Evolutionary conservation across 805 yeast genomes (phyloP), one percentile per base, ranked within the genome.

Genomic region (Candida hungchunana): DNA sequence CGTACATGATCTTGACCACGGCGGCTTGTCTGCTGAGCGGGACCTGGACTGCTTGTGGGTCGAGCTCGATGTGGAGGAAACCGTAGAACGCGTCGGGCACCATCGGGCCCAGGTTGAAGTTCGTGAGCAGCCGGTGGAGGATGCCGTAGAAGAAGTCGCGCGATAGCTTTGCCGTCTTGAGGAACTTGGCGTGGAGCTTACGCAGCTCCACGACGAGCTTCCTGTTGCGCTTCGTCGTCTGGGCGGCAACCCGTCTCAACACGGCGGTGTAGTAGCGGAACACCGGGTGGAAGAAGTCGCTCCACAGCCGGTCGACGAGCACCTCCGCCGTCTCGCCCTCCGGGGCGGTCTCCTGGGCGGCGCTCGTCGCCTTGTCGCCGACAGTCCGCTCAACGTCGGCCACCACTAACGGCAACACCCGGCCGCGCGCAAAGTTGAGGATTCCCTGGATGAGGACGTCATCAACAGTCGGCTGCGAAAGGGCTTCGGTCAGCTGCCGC

Each of bases 221-320:
- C 33, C 39, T 25, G 18, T 39, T 39, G 13, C 10, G 21, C 6
- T 24, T 15, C 17, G 22, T 24, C 3, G 24, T 18, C 8, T 15
- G 18, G 20, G 15, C 32, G 6, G 19, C 26, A 17, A 51, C 22
- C 1, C 32, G 26, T 8, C 39, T 40, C 24, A 34, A 46, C 21
- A 39, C 46, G 1, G 47, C 32, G 9, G 49, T 41, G 31, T 50
- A 79, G 51, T 69, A 69, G 46, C 77, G 79, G 42, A 80, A 67
- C 2, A 76, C 70, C 2, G 86, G 86, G 47, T 77, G 76, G 46
- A 77, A 82, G 43, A 82, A 67, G 5, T 75, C 74, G 21, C 64
- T 53, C 88, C 88, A 82, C 15, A 77, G 55, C 5, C 55, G 47
- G 34, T 76, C 81, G 14, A 81, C 63, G 6, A 72, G 55, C 3